These are phyloP conservation scores for Neurospora sublineolata DNA, from an alignment of 495 filamentous ascomycete genomes.

Conservation along the genomic window DNA sequence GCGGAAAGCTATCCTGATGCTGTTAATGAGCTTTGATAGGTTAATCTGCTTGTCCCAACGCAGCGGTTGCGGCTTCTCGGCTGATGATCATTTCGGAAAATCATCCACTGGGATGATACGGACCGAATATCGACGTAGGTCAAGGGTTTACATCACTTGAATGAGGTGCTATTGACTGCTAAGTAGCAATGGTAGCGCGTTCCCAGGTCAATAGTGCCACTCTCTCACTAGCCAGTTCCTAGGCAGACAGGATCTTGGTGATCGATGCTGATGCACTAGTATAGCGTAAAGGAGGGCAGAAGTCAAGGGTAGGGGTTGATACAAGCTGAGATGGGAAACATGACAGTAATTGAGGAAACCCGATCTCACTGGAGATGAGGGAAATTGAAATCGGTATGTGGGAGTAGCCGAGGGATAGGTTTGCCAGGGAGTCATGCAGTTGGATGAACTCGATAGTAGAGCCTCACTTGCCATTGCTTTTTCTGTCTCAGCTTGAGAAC, in stretches of 20 bases:
- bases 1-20: background rate
- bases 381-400: background rate
- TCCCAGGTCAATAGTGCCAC: background rate
- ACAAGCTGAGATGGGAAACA: background rate
- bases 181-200: background rate
- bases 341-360: background rate
- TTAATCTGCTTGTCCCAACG: background rate
- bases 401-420: background rate
- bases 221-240: background rate
- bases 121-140: background rate
- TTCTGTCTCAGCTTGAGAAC: background rate
- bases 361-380: background rate
- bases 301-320: background rate
- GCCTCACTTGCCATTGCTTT: background rate
- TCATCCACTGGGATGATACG: background rate
- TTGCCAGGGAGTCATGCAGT: background rate
- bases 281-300: background rate
- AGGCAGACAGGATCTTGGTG: background rate
- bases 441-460: background rate
- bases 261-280: background rate
- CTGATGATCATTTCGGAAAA: background rate
- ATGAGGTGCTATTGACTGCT: background rate
- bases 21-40: background rate
- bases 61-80: background rate
- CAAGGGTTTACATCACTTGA: background rate